phyloP scores from a whole-genome alignment of 225 moss, liverwort and hornwort genomes.

The Neckera pumila region DNA sequence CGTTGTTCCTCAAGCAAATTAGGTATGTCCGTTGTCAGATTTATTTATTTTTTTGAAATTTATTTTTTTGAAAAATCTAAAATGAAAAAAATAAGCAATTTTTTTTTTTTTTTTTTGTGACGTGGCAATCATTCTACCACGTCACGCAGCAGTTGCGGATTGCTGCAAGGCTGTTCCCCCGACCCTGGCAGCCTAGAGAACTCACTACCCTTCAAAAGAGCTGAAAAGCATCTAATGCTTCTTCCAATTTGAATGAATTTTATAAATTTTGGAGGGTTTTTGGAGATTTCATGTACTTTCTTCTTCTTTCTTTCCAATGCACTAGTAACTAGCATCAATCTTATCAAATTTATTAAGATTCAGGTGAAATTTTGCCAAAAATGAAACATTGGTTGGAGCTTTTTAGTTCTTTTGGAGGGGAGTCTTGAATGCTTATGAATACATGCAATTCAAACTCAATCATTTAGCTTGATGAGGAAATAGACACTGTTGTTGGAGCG shows the following conservation, averaged over 20 bases:
- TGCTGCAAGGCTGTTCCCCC: too few species aligned
- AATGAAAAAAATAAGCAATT: too few species aligned
- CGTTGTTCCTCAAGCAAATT: too few species aligned
- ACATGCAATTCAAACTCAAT: neutral
- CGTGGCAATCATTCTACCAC: too few species aligned
- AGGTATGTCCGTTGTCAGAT: too few species aligned
- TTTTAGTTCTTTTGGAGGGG: accelerated
- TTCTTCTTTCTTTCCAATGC: neutral
- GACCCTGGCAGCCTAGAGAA: too few species aligned
- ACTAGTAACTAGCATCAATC: neutral
- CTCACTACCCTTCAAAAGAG: too few species aligned
- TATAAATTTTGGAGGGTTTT: neutral
- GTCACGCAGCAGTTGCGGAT: too few species aligned
- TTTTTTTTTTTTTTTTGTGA: too few species aligned
- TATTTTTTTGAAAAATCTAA: too few species aligned
- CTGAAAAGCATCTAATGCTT: too few species aligned
- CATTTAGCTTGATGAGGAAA: neutral
- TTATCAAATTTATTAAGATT: neutral
- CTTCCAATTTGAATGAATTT: neutral
- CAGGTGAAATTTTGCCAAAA: neutral
- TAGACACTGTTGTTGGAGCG: neutral
- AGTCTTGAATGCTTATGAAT: neutral
- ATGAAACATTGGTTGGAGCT: neutral
- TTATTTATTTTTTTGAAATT: too few species aligned
- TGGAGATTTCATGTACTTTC: neutral